phyloP scores from a whole-genome alignment of 2,329 filamentous ascomycete species.

The Phyllosticta ampelicida region DNA sequence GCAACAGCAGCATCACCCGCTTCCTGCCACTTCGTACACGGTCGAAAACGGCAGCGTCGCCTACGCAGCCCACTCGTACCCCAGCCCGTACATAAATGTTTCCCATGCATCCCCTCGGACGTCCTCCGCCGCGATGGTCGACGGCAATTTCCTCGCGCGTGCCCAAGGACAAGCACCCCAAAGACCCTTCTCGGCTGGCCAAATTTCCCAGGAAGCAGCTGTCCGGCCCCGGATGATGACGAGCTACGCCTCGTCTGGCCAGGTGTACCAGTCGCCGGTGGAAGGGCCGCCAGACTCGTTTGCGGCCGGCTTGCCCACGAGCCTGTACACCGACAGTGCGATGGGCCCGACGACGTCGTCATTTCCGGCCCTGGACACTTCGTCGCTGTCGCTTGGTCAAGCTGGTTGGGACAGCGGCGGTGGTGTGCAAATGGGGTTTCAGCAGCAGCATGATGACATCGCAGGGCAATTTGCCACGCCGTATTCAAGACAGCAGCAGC shows the following conservation, averaged over 20 bases:
- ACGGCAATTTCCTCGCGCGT: too few relatives aligned
- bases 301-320: slow-evolving; percentile 13
- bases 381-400: too few relatives aligned
- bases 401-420: slow-evolving; percentile 15
- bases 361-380: too few relatives aligned
- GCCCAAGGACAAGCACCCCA: background rate
- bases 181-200: too few relatives aligned
- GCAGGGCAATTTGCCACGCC: slow-evolving; percentile 20
- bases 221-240: slow-evolving; percentile 10
- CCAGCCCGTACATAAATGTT: background rate
- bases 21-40: slow-evolving; percentile 12
- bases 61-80: background rate
- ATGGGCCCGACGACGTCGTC: background rate
- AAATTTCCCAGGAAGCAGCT: too few relatives aligned
- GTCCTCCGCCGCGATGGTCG: too few relatives aligned
- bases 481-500: slow-evolving; percentile 19
- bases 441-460: slow-evolving; percentile 12
- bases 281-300: slow-evolving; percentile 13
- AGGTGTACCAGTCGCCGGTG: slow-evolving; percentile 26
- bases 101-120: background rate
- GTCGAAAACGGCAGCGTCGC: slow-evolving; percentile 12
- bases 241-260: slow-evolving; percentile 12
- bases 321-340: slow-evolving; percentile 18
- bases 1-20: background rate
- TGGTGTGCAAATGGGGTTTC: background rate